Percentiles rank a stretch among this genome's conserved stretches.
phyloP scores from a whole-genome alignment of 306 rosid genomes.

The Vigna reflexopilosa region DNA sequence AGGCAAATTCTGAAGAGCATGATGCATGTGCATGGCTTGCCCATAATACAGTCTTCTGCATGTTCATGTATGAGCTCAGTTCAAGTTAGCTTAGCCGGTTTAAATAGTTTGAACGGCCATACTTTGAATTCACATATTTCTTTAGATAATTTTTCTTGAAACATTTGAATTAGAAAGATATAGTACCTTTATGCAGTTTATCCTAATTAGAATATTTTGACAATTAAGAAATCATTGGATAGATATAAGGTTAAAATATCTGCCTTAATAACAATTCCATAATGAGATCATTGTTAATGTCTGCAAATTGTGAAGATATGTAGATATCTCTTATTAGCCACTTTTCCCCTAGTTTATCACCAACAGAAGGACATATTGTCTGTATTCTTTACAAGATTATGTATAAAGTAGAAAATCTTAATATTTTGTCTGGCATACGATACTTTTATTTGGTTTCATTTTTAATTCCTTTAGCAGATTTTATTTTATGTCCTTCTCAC shows the following conservation, averaged over 20 bases:
- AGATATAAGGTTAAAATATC: not conserved
- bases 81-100: not conserved
- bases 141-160: not conserved
- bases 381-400: not conserved
- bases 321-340: not conserved
- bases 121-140: not conserved
- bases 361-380: not conserved
- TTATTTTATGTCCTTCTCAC: not conserved
- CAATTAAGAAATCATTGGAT: not conserved
- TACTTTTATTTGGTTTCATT: not conserved
- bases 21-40: not conserved
- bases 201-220: not conserved
- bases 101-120: not conserved
- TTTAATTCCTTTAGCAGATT: not conserved
- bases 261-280: too few species aligned
- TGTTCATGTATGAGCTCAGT: not conserved
- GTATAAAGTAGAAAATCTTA: constrained; percentile 6
- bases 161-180: not conserved
- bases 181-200: not conserved
- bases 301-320: constrained; percentile 1
- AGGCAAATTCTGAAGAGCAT: not conserved
- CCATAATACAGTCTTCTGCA: not conserved
- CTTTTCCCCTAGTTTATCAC: not conserved
- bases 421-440: not conserved
- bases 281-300: too few species aligned